Evolutionary conservation across 2,329 filamentous ascomycete genomes (phyloP).

Genomic region (Aotearoamyces nothofagi): DNA sequence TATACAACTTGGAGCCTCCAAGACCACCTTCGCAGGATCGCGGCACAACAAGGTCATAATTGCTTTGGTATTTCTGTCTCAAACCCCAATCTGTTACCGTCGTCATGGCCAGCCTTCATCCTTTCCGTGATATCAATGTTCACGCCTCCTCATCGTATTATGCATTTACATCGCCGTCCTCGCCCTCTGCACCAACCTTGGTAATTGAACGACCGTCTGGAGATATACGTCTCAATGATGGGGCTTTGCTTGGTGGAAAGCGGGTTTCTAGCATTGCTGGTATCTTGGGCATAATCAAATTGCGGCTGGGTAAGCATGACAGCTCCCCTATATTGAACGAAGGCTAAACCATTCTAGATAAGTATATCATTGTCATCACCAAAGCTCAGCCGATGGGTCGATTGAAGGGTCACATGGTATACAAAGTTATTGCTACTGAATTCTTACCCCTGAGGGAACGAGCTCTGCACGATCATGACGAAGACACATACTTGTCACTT

Average conservation of each 20-base stretch:
- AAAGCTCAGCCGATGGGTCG: slow-evolving; percentile 85
- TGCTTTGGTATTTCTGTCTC: neutral
- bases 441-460: slow-evolving; percentile 89
- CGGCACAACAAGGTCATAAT: no score
- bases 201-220: slow-evolving; percentile 86
- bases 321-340: slow-evolving; percentile 5
- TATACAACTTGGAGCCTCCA: no score
- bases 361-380: slow-evolving; percentile 92
- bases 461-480: slow-evolving; percentile 79
- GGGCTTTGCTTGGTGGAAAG: slow-evolving; percentile 58
- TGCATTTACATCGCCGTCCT: slow-evolving; percentile 91
- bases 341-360: no score
- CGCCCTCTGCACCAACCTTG: slow-evolving; percentile 73
- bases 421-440: slow-evolving; percentile 82
- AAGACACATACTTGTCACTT: slow-evolving; percentile 77
- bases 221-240: slow-evolving; percentile 74
- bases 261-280: slow-evolving; percentile 89
- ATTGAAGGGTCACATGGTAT: slow-evolving; percentile 90
- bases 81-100: slow-evolving; percentile 1
- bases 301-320: slow-evolving; percentile 73
- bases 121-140: slow-evolving; percentile 94
- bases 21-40: no score
- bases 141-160: slow-evolving; percentile 86
- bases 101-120: slow-evolving; percentile 38
- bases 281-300: slow-evolving; percentile 84